These are phyloP conservation scores for Endotrypanum monterogeii DNA, from an alignment of 208 protist genomes.

Conservation along the genomic window DNA sequence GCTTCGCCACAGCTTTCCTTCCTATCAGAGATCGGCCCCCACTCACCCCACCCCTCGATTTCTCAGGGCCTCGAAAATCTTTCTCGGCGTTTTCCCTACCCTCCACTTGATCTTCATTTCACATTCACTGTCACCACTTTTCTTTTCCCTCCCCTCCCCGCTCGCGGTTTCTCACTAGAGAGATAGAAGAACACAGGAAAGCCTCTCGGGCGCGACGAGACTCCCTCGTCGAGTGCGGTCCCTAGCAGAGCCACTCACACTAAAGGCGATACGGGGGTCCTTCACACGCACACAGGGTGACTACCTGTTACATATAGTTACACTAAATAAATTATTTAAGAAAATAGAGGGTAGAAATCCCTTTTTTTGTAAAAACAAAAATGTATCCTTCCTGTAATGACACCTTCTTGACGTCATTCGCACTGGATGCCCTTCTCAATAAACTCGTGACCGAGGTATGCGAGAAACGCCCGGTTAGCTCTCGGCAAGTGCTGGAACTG, in stretches of 20 bases:
- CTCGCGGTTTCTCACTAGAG: background rate
- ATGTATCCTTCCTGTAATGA: slow-evolving; percentile 35
- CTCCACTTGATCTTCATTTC: background rate
- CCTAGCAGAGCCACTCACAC: background rate
- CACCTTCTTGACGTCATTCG: slow-evolving; percentile 30
- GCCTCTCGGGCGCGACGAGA: background rate
- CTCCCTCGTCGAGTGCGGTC: background rate
- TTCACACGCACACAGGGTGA: background rate
- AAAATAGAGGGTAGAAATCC: background rate
- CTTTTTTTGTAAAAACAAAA: background rate
- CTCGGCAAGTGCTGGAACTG: slow-evolving; percentile 28
- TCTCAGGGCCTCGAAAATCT: no score
- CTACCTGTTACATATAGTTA: background rate
- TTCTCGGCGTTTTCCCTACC: no score
- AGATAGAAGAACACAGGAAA: background rate
- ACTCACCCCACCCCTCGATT: no score
- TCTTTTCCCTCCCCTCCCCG: background rate
- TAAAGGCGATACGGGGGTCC: background rate
- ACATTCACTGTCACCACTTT: background rate
- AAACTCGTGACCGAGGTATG: slow-evolving; percentile 33
- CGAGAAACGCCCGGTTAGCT: slow-evolving; percentile 28
- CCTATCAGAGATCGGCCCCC: no score
- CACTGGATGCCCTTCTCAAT: slow-evolving; percentile 25
- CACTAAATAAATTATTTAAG: background rate
- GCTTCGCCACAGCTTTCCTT: no score